Base-by-base conservation (phyloP, 352 stramenopile species). In the Pilasporangium apinafurcum region DNA sequence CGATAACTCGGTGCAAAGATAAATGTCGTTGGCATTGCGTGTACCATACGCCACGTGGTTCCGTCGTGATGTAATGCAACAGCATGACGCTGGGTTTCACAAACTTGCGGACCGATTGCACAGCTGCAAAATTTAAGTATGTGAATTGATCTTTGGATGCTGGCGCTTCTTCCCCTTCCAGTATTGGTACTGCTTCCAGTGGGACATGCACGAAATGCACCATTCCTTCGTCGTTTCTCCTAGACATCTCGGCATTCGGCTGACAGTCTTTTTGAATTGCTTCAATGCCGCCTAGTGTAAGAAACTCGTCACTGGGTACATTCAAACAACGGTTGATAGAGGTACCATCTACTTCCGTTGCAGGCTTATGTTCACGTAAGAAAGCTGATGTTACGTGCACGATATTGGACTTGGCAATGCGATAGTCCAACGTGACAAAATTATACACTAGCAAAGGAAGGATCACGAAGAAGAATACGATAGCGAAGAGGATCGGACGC, bases 21-120 rank as follows among this genome's bases (percentile, higher is more conserved):
- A 76, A 37, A 29, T 72, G 59, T 2, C 65, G 57, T 38, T 76
- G 65, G 22, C 61, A 69, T 33, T 76, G 61, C 16, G 65, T 72
- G 51, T 59, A 76, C 65, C 65, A 76, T 8, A 64, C 48, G 14
- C 65, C 65, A 16, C 61, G 48, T 8, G 65, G 61, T n/a, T 44
- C 29, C 4, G 35, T 42, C 13, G 59, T 48, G 16, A 67, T 17
- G 46, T 76, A 76, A 47, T 76, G 65, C 48, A 72, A 37, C 38
- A 72, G 44, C 57, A 76, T 69, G 25, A 61, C 27, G 7, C 44
- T 43, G 7, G 64, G 64, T 16, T 35, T 16, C 8, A 72, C 39
- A 4, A 41, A 41, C 5, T 51, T 51, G 17, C 50, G 42, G 3
- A 47, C 44, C 8, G 64, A 69, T 37, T 69, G 64, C 24, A 76